Evolutionary conservation across 1,139 yeast species (phyloP), one percentile per base, ranked within the genome.

Genomic region (Blastobotrys indianensis): DNA sequence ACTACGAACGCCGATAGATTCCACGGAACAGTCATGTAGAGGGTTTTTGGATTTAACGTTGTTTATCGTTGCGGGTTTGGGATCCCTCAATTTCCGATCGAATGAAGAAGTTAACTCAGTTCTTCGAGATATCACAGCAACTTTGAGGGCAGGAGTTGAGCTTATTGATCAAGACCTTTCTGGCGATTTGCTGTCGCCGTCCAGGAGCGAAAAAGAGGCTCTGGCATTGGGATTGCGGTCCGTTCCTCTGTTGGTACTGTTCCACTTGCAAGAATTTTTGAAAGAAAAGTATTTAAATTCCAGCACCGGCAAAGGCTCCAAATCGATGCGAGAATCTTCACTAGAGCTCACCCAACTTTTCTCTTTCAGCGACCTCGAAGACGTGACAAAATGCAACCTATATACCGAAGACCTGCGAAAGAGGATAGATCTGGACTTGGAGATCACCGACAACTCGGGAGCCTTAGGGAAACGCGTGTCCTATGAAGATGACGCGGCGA

Each of bases 81-180:
- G 38, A 6, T 37, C 40, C n/a, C 15, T 46, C 39, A 38, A 41
- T n/a, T 17, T 46, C 2, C 20, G 32, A 12, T 20, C 36, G 2
- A 28, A 40, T 2, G 49, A 46, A 11, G 49, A 46, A 17, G 39
- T 46, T 12, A 17, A 13, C 4, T 33, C 29, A 5, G 17, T 46
- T 1, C 8, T 35, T 11, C 34, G 30, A 4, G 49, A 38, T 16
- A 38, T 46, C 10, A 41, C 40, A 6, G 49, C 43, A 3, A 33
- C 28, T 32, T 13, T 46, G 32, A 37, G 29, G 30, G n/a, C 32
- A 9, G 28, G 45, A 2, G 39, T 44, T 28, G 44, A 43, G 37
- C 20, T 35, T 2, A 36, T 43, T 8, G 49, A 46, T 12, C 47
- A 43, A 20, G 15, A 38, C 13, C 40, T 37, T 30, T 9, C 38